Conservation (phyloP, 2,329 filamentous ascomycete species). For the Emmonsiellopsis sp. region DNA sequence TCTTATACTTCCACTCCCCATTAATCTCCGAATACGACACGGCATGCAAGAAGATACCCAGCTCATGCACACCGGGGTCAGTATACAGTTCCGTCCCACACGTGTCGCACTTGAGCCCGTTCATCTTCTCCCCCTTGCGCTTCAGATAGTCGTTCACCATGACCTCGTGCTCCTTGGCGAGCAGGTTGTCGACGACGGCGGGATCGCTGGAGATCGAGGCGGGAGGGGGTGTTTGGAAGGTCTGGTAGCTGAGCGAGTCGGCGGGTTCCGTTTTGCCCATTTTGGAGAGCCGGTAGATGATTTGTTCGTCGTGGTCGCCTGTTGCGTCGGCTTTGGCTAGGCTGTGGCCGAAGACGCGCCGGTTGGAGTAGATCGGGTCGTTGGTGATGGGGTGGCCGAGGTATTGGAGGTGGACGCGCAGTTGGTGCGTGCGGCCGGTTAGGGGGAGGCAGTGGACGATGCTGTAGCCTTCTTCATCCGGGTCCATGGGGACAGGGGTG, state of each 20-base stretch:
- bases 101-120: slow-evolving; percentile 67
- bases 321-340: slow-evolving; percentile 61
- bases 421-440: slow-evolving; percentile 88
- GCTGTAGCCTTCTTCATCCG: slow-evolving; percentile 65
- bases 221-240: slow-evolving; percentile 31
- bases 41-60: slow-evolving; percentile 90
- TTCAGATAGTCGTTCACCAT: slow-evolving; percentile 88
- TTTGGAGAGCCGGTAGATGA: slow-evolving; percentile 71
- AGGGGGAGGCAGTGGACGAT: slow-evolving; percentile 90
- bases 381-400: slow-evolving; percentile 93
- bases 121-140: slow-evolving; percentile 86
- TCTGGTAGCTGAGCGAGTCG: slow-evolving; percentile 80
- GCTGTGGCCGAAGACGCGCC: slow-evolving; percentile 75
- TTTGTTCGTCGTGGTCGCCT: slow-evolving; percentile 72
- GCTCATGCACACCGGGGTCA: slow-evolving; percentile 80
- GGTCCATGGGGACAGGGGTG: slow-evolving; percentile 24
- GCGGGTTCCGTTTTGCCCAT: slow-evolving; percentile 95
- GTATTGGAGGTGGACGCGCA: slow-evolving; percentile 89
- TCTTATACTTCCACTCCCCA: slow-evolving; percentile 80
- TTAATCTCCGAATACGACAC: slow-evolving; percentile 76
- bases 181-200: slow-evolving; percentile 29
- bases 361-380: slow-evolving; percentile 95
- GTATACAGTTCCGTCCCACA: slow-evolving; percentile 88
- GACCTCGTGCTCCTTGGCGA: slow-evolving; percentile 52
- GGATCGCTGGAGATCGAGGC: slow-evolving; percentile 24